Base-by-base conservation (phyloP, 169 alveolate genomes). In the Besnoitia besnoiti region DNA sequence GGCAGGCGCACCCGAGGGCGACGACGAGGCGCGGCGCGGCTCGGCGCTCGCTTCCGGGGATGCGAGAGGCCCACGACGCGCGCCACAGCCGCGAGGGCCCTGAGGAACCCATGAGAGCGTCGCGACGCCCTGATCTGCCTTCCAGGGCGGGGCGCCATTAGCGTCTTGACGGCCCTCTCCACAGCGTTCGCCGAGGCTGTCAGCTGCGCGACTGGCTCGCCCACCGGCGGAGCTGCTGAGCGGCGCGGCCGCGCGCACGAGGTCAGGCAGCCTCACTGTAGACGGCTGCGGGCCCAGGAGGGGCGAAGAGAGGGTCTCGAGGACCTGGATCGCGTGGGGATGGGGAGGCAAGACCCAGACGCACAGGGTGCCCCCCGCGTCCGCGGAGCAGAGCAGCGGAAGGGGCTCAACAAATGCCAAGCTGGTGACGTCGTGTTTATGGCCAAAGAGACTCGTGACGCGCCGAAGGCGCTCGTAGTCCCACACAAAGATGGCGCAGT, bases 341-440 rank as follows among this genome's bases (percentile, higher is more conserved):
- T 85, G 90, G 0, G 90, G 90, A n/a, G 90, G 90, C 75, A 85
- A 19, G 37, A 85, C 75, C 96, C 97, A 96, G 44, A 96, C 10
- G 46, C 87, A 88, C 35, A 96, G 92, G 35, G 82, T 82, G 44
- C 97, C 97, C 27, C 95, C 76, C 67, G 73, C 85, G 91, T 96
- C 97, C 10, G 95, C 94, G 21, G 96, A 93, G 40, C 95, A 51
- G 24, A 96, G 94, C 16, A 96, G 80, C 10, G 97, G 97, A 62
- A 93, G 95, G 33, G 97, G 97, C 30, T 92, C 90, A 33, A 95
- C 50, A 75, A 95, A 95, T 42, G 91, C 87, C 47, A 94, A 93
- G 33, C 90, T 85, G 39, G 94, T 82, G 33, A 95, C 91, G 76
- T 96, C 97, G 35, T 93, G 76, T 59, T 87, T 59, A 62, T 96